These are phyloP conservation scores for Salicornia ramosissima DNA, from an alignment of 148 eudicot species.

Conservation along the genomic window DNA sequence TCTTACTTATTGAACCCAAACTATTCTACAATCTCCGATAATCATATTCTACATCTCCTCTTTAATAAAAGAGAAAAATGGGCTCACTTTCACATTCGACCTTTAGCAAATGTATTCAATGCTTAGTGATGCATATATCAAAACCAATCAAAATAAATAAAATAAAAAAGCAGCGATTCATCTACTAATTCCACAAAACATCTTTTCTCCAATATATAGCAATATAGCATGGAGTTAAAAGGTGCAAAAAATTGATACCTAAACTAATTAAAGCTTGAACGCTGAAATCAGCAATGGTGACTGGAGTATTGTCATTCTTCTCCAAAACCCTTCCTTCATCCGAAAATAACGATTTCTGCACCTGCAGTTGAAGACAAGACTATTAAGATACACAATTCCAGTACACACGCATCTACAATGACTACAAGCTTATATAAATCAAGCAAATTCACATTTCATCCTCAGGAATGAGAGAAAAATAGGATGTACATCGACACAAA, in stretches of 20 bases:
- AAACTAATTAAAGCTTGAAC: slow-evolving; percentile 93
- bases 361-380: slow-evolving; percentile 41
- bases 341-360: slow-evolving; percentile 58
- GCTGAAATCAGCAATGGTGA: slow-evolving; percentile 91
- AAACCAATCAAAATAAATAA: no score
- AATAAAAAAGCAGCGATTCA: not conserved
- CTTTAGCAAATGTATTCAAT: no score
- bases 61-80: no score
- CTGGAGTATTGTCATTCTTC: slow-evolving; percentile 81
- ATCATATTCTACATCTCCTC: no score
- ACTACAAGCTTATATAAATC: no score
- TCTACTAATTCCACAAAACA: not conserved
- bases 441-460: not conserved
- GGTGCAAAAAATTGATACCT: slow-evolving; percentile 31
- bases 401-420: not conserved
- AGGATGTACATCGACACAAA: slow-evolving; percentile 67
- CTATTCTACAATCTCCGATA: no score
- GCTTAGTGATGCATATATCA: no score
- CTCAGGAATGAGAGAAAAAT: not conserved
- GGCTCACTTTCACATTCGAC: no score
- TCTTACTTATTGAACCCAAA: no score
- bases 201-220: not conserved
- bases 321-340: slow-evolving; percentile 50
- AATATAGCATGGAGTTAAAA: not conserved
- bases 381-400: not conserved